Base-by-base conservation (phyloP, 345 rosid species). In the Pugionium dolabratum region DNA sequence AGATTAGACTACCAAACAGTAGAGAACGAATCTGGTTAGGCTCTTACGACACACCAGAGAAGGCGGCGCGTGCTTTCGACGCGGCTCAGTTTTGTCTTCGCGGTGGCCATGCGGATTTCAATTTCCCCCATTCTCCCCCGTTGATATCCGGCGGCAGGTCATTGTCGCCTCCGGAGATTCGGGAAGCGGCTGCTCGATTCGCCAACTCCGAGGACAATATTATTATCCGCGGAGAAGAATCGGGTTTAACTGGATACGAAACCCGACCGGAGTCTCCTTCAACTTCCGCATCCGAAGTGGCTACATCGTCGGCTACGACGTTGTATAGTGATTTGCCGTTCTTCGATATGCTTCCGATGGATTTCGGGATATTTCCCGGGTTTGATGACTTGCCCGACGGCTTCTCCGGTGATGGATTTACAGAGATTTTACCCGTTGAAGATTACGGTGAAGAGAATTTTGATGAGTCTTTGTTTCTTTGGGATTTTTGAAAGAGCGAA, bases 21-120 rank as follows among this genome's bases (percentile, higher is more conserved):
- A 78, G 98, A 8, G 90, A 84, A 62, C 74, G 98, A 2, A 91
- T 91, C 40, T 91, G 98, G 98, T 53, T 91, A 18, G 98, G 98
- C 6, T 91, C 98, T 0, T 85, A 70, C 54, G 88, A 86, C 71
- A 76, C 93, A 1, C 80, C 95, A 0, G 93, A 82, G 59, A 88
- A 87, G 57, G 97, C 93, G 10, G 95, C 95, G 0, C 85, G 89
- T 42, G 95, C 97, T 4, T 90, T 87, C 72, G 95, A 90, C 79
- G 97, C 92, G 0, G 97, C 95, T 39, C 76, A 76, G 11, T 87
- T 79, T 39, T 90, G 97, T 81, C 81, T 90, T 43, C 91, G 92
- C 36, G 95, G 97, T 7, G 58, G 71, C 11, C 32, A 74, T 2
- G 90, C 88, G 2, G 76, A 68, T 18, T 86, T 87, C 75, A 90